Base-by-base conservation (phyloP, 129 eudicot species). In the sunflower (Helianthus annuus) region DNA sequence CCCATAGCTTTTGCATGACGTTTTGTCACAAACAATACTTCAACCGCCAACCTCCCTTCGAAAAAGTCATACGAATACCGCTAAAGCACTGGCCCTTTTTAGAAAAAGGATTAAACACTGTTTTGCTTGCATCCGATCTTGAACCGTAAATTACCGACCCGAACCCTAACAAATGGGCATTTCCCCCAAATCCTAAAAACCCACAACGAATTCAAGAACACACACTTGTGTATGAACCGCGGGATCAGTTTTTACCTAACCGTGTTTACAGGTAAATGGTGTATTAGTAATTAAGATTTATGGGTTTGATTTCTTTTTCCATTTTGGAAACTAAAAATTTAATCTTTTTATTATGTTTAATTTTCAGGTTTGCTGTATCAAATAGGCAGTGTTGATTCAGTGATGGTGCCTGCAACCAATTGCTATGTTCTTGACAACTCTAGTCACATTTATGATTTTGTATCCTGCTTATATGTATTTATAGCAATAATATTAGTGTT, bases 371-470 rank as follows among this genome's bases (percentile, higher is more conserved):
- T 83, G 70, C 49, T 91, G 40, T 78, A 76, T 48, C 76, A 71
- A 60, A 55, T 79, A 42, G 44, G 52, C 36, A 84, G 78, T 62
- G 91, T 81, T 65, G 79, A 63, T 78, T 81, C 93, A 39, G 86
- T 92, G 68, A 91, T 62, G 72, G 88, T 86, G 9, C 97, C 97
- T 38, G 74, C 78, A 62, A 86, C 94, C 52, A 72, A 49, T 72
- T 92, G 97, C 60, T 92, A 89, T 57, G 96, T 77, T 75, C 70
- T 92, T 56, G 97, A 92, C 65, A 92, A 89, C 69, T 80, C 97
- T 80, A 89, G 97, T 48, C 85, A 74, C 81, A 81, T 92, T 75
- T 76, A 84, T 68, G 97, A 92, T 85, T 92, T 89, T 65, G 97
- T 92, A 92, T 92, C 97, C 96, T 90, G 29, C 53, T 73, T 79